Evolutionary conservation across 2,329 filamentous ascomycete genomes (phyloP).

Genomic region (Ophiostoma sp.): DNA sequence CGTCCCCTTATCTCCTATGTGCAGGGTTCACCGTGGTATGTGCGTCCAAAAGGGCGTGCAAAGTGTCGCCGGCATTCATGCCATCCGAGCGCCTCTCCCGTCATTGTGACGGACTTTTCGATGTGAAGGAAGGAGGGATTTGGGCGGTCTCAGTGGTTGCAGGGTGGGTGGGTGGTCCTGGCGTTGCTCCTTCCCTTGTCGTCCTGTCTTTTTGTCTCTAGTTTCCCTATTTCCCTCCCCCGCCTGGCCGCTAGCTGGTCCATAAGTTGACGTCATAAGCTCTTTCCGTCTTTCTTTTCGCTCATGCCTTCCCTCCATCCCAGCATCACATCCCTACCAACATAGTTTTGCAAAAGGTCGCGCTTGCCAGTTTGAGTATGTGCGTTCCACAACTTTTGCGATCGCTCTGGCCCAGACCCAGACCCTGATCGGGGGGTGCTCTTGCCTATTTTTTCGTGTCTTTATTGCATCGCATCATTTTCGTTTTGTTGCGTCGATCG

Average conservation of each 20-base stretch:
- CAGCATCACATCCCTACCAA: not conserved
- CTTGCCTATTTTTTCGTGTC: not conserved
- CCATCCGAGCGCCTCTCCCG: constrained; percentile 1
- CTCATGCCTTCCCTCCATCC: not conserved
- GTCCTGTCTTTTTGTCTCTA: not conserved
- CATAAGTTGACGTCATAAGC: constrained; percentile 4
- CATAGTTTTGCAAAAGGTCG: constrained; percentile 9
- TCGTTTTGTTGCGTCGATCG: constrained; percentile 10
- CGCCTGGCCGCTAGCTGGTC: not conserved
- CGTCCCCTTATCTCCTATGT: not conserved
- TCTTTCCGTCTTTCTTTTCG: not conserved
- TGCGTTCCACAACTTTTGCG: not conserved
- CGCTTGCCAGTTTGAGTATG: constrained; percentile 15
- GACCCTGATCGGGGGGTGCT: not conserved
- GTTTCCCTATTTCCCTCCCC: not conserved
- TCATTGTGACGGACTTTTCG: constrained; percentile 6
- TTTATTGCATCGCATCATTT: constrained; percentile 12
- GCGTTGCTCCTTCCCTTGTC: not conserved
- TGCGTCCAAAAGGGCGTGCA: not conserved
- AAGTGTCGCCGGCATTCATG: not conserved
- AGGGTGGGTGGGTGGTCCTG: not conserved
- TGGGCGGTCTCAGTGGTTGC: not conserved
- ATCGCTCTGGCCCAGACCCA: not conserved
- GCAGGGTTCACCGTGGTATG: not conserved
- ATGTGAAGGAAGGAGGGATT: not conserved